These are phyloP conservation scores for Penicillium arizonense DNA, from an alignment of 495 filamentous ascomycete genomes.

Conservation along the genomic window DNA sequence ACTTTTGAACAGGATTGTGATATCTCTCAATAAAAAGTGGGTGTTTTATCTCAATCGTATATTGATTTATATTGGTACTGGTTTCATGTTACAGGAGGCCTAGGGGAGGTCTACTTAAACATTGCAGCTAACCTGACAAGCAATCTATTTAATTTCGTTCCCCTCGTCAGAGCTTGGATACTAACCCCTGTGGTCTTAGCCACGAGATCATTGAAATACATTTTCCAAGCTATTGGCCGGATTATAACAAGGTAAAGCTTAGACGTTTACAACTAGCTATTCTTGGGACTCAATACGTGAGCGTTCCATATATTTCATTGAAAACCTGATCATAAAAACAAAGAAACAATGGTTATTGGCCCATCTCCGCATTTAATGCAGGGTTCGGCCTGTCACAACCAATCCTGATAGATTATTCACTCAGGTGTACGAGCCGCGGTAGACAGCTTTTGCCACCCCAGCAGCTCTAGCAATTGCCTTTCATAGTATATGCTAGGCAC, in stretches of 20 bases:
- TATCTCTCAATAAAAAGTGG: too few relatives aligned
- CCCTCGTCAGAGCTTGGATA: background rate
- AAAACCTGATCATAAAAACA: background rate
- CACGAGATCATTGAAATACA: background rate
- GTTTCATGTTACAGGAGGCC: too few relatives aligned
- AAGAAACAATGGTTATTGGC: too few relatives aligned
- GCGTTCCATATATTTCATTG: background rate
- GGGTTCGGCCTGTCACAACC: too few relatives aligned
- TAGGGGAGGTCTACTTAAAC: too few relatives aligned
- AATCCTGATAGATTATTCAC: too few relatives aligned
- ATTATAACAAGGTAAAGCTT: background rate
- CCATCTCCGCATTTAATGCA: too few relatives aligned
- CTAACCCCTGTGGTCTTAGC: background rate
- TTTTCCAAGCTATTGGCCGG: background rate
- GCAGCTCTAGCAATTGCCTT: background rate
- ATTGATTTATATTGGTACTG: too few relatives aligned
- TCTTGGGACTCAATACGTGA: background rate
- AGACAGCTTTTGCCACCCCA: too few relatives aligned
- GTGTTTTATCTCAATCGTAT: too few relatives aligned
- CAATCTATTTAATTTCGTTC: background rate
- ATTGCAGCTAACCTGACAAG: background rate
- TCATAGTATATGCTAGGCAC: background rate
- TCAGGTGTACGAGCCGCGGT: too few relatives aligned
- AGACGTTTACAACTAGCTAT: slow-evolving; percentile 3
- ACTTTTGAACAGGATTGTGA: too few relatives aligned